Base-by-base conservation (phyloP, 225 moss, liverwort and hornwort species). In the Anthoceros angustus region DNA sequence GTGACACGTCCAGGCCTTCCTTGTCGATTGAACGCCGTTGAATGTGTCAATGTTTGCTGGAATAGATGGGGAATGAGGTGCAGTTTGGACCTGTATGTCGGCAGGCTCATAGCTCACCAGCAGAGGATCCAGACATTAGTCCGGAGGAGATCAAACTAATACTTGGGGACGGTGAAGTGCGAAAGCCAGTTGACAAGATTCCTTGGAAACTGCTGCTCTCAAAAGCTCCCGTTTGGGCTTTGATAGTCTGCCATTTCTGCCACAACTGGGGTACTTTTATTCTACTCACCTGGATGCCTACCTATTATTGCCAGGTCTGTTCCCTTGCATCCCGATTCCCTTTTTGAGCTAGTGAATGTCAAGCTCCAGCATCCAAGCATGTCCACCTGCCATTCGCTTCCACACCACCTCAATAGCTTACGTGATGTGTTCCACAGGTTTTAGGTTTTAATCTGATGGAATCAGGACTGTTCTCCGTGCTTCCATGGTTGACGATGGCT, bases 401-500 rank as follows among this genome's bases (percentile, higher is more conserved):
- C 32, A 32, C 2, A 32, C 2, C 32, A 32, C 32, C 32, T 32
- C 32, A 18, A 0, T 20, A 8, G n/a, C 4, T 0, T 55, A 20
- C n/a, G 18, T 55, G n/a, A 50, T 67, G 21, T 49, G 8, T 73
- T 63, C 48, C 73, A 6, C 86, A 98, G 95, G 95, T 92, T 24
- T 80, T 98, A 26, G 91, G 92, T 10, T 98, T 98, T 73, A 92
- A 98, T 70, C 76, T 98, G 74, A 91, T 83, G 73, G 92, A 92
- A 67, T 98, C 98, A 24, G 98, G 98, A 0, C 72, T 98, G 40
- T 89, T 98, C 78, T 92, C 98, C 12, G 98, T 98, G 39, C 84
- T 98, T 66, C 98, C 98, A n/a, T 98, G 98, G 98, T 80, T 98
- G 70, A 98, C 98, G 25, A 98, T 98, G 98, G 98, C 98, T 12